Evolutionary conservation across 2,329 filamentous ascomycete genomes (phyloP).

Genomic region (Aureobasidium zeae): DNA sequence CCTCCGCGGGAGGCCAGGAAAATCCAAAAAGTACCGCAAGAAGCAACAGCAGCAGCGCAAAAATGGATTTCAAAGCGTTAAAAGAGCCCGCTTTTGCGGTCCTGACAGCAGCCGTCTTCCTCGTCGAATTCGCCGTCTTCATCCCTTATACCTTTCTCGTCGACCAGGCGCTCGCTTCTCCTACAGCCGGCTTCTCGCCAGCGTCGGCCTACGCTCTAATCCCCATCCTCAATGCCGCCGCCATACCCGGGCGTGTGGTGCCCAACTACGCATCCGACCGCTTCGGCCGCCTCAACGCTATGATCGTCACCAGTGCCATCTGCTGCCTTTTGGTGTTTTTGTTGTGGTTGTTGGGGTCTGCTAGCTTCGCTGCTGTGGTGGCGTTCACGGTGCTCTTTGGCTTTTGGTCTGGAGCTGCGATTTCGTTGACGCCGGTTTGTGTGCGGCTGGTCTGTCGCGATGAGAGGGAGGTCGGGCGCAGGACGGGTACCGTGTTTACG

Average conservation of each 20-base stretch:
- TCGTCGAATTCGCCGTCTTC: constrained; percentile 31
- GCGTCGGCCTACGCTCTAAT: constrained; percentile 26
- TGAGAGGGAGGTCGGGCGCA: constrained; percentile 44
- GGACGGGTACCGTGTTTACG: constrained; percentile 56
- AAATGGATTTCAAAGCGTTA: constrained; percentile 1
- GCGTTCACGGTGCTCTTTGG: constrained; percentile 24
- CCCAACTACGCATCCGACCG: constrained; percentile 29
- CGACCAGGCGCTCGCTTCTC: constrained; percentile 26
- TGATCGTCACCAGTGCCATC: constrained; percentile 20
- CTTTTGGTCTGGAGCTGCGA: constrained; percentile 24
- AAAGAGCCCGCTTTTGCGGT: neutral
- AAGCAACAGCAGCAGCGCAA: neutral
- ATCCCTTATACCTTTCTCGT: constrained; percentile 31
- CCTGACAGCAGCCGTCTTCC: constrained; percentile 27
- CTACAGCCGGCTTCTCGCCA: constrained; percentile 21
- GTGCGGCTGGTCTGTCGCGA: constrained; percentile 26
- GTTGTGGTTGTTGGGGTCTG: constrained; percentile 21
- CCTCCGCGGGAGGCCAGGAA: neutral
- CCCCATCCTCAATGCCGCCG: constrained; percentile 25
- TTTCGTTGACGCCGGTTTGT: constrained; percentile 28
- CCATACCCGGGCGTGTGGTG: constrained; percentile 27
- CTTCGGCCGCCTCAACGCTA: constrained; percentile 28
- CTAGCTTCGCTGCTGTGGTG: constrained; percentile 20
- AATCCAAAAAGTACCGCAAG: too few species aligned
- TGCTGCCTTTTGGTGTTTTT: constrained; percentile 22